Conservation (phyloP, 805 yeast genomes). For the Pichia occidentalis region DNA sequence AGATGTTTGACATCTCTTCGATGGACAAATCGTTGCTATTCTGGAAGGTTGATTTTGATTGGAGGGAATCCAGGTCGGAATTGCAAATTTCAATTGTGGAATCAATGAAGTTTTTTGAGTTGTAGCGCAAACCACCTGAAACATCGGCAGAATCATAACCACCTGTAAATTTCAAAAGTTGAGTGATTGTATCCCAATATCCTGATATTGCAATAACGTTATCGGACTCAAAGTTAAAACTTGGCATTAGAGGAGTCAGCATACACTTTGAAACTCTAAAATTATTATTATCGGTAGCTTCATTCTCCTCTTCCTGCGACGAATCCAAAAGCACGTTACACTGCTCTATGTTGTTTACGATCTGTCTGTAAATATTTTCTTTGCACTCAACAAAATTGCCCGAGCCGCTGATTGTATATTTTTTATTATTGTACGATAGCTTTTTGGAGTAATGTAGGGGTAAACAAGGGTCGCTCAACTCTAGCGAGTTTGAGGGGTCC, state of each 20-base stretch:
- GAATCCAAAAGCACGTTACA: constrained; percentile 15
- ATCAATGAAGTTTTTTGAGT: constrained; percentile 37
- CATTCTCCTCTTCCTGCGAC: constrained; percentile 1
- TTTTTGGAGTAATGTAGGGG: constrained; percentile 37
- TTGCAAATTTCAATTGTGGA: constrained; percentile 45
- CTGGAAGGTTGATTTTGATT: constrained; percentile 11
- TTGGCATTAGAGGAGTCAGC: constrained; percentile 45
- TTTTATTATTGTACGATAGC: constrained; percentile 12
- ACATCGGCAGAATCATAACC: constrained; percentile 10
- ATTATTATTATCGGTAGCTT: constrained; percentile 1
- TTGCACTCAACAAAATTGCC: constrained; percentile 47
- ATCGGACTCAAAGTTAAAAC: constrained; percentile 49
- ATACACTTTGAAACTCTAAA: constrained; percentile 41
- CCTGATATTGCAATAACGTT: constrained; percentile 63
- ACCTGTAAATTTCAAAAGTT: constrained; percentile 32
- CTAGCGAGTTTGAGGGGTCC: constrained; percentile 12
- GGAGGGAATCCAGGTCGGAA: constrained; percentile 26
- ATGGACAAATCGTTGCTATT: constrained; percentile 27
- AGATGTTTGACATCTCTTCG: constrained; percentile 44
- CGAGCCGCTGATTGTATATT: constrained; percentile 37
- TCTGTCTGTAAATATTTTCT: constrained; percentile 39
- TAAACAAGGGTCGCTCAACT: constrained; percentile 47
- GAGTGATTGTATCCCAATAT: constrained; percentile 56
- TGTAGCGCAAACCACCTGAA: constrained; percentile 33
- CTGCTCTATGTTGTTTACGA: constrained; percentile 22